Evolutionary conservation across 768 basidiomycete genomes (phyloP), one percentile per base, ranked within the genome.

Genomic region (Leccinum disarticulatum): DNA sequence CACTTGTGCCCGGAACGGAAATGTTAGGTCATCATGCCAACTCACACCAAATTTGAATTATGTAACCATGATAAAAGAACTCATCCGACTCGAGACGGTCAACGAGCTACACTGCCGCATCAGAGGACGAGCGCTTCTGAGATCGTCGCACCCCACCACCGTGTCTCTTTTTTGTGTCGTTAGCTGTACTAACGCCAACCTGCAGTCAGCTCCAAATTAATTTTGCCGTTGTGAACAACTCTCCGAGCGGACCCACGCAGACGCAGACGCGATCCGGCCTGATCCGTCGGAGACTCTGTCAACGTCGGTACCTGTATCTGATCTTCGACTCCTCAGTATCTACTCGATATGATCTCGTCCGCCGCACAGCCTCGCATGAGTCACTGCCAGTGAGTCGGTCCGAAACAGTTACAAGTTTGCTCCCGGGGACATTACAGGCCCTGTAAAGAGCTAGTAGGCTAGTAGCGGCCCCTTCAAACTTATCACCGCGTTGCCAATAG

Each of bases 1-100:
- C 60, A 43, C 22, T 65, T 70, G 61, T 72, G 7, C 52, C 63
- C 14, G 6, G 48, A 66, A 59, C 28, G 56, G 63, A 48, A 46
- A 27, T 4, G 4, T 64, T 66, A 68, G 54, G 48, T 68, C 60
- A 67, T 17, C 43, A 9, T 8, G 30, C 14, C 6, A n/a, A 11
- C 56, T 30, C 6, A 3, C 27, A n/a, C 56, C 52, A 9, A 35
- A 54, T 55, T 55, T 15, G 52, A 35, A 17, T 53, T 25, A 47
- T 10, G 41, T 43, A n/a, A n/a, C 41, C 41, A 43, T 43, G 41
- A 38, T 38, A 38, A 17, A 38, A 35, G 33, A 25, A 5, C 36
- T 25, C 36, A 36, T 15, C 36, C 19, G 15, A 36, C 22, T 22
- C 22, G 22, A 22, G 22, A 38, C 30, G 31, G 28, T 15, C 46